These are phyloP conservation scores for Chenopodium album DNA, from an alignment of 148 eudicot genomes.

Conservation along the genomic window DNA sequence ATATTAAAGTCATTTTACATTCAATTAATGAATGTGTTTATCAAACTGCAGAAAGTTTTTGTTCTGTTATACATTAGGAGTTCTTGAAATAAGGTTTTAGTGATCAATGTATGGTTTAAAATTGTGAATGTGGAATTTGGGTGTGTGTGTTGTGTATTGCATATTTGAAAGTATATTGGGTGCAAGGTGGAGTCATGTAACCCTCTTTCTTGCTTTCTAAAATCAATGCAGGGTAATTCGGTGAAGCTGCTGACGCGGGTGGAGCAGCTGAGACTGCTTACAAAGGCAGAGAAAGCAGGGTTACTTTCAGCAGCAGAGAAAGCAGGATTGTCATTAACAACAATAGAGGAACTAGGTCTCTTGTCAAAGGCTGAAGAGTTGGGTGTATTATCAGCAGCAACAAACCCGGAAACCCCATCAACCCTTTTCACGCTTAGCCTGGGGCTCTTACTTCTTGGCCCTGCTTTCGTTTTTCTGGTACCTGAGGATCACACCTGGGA, in stretches of 20 bases:
- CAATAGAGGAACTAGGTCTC: conserved; percentile 78
- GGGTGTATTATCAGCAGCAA: conserved; percentile 83
- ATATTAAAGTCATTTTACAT: not conserved
- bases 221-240: conserved; percentile 32
- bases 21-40: not conserved
- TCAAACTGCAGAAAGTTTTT: not conserved
- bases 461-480: conserved; percentile 60
- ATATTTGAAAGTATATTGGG: not conserved
- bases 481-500: conserved; percentile 85
- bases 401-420: conserved; percentile 74
- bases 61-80: not conserved
- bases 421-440: conserved; percentile 64
- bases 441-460: conserved; percentile 53
- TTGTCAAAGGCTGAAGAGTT: conserved; percentile 89
- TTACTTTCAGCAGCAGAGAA: conserved; percentile 81
- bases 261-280: conserved; percentile 81
- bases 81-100: not conserved
- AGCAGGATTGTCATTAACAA: conserved; percentile 56
- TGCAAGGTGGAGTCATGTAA: not conserved
- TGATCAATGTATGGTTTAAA: not conserved
- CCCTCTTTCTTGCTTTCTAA: not conserved
- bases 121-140: not conserved
- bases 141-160: too few relatives aligned
- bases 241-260: conserved; percentile 86
- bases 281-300: conserved; percentile 92